Evolutionary conservation across 2,329 filamentous ascomycete genomes (phyloP), one percentile per base, ranked within the genome.

Genomic region (Verticillium zaregamsianum): DNA sequence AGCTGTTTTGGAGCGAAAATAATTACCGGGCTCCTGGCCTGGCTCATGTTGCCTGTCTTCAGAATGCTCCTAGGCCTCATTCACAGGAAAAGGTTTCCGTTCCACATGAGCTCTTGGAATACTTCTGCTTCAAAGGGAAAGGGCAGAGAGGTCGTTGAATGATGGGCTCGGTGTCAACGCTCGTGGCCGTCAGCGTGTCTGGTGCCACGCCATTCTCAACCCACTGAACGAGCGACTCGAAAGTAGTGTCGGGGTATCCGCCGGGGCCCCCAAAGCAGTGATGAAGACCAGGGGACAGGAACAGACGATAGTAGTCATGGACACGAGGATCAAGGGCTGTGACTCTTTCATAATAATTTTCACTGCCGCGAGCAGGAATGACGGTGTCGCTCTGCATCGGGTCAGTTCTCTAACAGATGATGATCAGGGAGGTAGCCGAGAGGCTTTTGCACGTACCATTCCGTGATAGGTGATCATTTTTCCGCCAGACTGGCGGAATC

Each of bases 221-320:
- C 81, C 81, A 83, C 17, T 76, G 70, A 0, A 84, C 79, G 3
- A 84, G 70, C 0, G 79, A 76, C 60, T 79, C 74, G 14, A 84
- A 66, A 0, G 82, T 35, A 72, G 35, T 84, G 84, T 28, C 76
- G 67, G 6, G 76, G 68, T 64, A 68, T 74, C 40, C 17, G 40
- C 82, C 81, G 2, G 69, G 71, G 15, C 83, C 83, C 3, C 77
- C 77, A 49, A 63, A 63, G 67, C 82, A 85, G 70, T 84, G 82
- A n/a, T 72, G 72, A 80, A 84, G 82, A 1, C 83, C 83, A 0
- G 82, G 81, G 17, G 86, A 76, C 28, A 72, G 73, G 67, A 85
- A 85, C 65, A 80, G 79, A 0, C 74, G 70, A 70, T 83, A 88
- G 69, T 82, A 82, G 12, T 81, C 76, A 14, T 35, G 33, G 9